Evolutionary conservation across 176 grass and related monocot species (phyloP).

Genomic region (Tillandsia fasciculata): DNA sequence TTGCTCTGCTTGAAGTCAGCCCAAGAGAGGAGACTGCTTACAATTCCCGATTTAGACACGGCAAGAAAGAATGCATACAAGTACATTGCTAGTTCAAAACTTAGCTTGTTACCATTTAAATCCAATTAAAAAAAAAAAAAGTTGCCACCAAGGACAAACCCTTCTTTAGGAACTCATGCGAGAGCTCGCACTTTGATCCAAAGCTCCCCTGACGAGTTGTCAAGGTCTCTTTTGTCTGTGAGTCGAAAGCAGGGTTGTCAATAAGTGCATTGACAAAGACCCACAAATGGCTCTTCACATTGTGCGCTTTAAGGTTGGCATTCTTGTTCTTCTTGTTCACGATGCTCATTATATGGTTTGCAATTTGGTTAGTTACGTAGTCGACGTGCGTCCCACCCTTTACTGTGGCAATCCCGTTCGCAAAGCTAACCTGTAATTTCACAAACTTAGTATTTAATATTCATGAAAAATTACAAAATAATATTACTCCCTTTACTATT

Average conservation of each 20-base stretch:
- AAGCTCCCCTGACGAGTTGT: conserved; percentile 79
- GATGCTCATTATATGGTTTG: conserved; percentile 39
- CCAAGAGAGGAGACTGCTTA: conserved; percentile 62
- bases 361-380: conserved; percentile 67
- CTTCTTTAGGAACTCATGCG: conserved; percentile 52
- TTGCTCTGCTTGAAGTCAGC: conserved; percentile 85
- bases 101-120: background rate
- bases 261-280: conserved; percentile 88
- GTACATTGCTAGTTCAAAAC: background rate
- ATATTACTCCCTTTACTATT: too few species aligned
- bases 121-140: background rate
- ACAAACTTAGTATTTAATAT: background rate
- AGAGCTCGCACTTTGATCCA: conserved; percentile 73
- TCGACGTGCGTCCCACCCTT: conserved; percentile 87
- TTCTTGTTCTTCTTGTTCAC: conserved; percentile 95
- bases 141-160: conserved; percentile 17
- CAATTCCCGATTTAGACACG: conserved; percentile 57
- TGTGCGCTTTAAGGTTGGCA: conserved; percentile 72
- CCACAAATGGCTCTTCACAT: conserved; percentile 72
- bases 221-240: conserved; percentile 92
- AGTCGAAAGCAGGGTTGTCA: conserved; percentile 93
- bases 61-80: conserved; percentile 3
- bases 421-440: conserved; percentile 77
- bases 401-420: conserved; percentile 77
- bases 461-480: background rate